These are phyloP conservation scores for Triticum dicoccoides DNA, from an alignment of 176 grass and related monocot genomes.

Conservation along the genomic window DNA sequence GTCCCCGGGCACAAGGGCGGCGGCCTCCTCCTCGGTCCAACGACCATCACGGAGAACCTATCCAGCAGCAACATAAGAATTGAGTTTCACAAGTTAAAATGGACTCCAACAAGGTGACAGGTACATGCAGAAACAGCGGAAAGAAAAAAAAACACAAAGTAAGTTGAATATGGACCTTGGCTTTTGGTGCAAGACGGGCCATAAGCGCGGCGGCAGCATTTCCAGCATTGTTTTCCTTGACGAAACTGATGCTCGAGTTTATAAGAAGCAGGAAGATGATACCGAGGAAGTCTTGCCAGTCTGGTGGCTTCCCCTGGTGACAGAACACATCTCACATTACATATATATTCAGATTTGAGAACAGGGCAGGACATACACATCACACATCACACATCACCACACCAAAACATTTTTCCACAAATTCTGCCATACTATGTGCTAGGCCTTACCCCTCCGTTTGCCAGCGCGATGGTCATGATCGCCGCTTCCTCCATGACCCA, in stretches of 20 bases:
- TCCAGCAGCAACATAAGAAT: neutral
- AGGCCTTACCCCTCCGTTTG: neutral
- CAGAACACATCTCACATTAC: neutral
- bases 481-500: slow-evolving; percentile 21
- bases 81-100: neutral
- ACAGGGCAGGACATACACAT: neutral
- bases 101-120: neutral
- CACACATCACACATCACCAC: neutral
- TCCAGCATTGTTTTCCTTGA: neutral
- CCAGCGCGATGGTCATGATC: slow-evolving; percentile 8
- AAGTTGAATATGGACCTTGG: neutral
- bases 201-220: slow-evolving; percentile 21
- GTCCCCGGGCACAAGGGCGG: slow-evolving; percentile 54
- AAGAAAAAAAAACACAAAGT: neutral
- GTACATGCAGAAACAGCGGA: neutral
- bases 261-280: neutral
- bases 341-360: neutral
- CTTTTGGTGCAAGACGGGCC: neutral
- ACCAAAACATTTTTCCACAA: neutral
- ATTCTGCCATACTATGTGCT: neutral
- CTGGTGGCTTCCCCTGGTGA: slow-evolving; percentile 14
- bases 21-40: slow-evolving; percentile 17
- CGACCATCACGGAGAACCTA: slow-evolving; percentile 7
- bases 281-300: neutral
- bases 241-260: slow-evolving; percentile 6